Base-by-base conservation (phyloP, 1,139 yeast genomes). In the Casaregolazyma suthepensis region DNA sequence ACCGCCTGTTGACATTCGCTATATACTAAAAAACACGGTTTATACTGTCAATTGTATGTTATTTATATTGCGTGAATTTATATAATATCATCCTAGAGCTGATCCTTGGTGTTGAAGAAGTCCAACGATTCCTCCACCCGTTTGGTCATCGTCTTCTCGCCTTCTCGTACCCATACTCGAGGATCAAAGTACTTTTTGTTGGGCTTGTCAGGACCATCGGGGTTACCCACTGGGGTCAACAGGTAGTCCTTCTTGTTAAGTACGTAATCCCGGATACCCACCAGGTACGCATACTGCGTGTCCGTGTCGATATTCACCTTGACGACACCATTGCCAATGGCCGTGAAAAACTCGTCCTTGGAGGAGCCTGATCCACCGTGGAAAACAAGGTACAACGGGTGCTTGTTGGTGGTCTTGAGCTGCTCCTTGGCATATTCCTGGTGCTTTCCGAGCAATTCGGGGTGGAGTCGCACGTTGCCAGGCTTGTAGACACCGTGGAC, bases 131-230 rank as follows among this genome's bases (percentile, higher is more conserved):
- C 86, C 61, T 85, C 64, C 70, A 94, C 81, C 83, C 97, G 88
- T 65, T 75, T 77, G 64, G 83, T 67, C 98, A 93, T 93, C 74
- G 98, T 90, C 91, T 90, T 89, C 82, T 93, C 99, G 82, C 99
- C 99, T 78, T 91, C 98, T 83, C 99, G 91, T 66, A 93, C 97
- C 99, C 99, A 93, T 76, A 91, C 98, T 85, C 99, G 93, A 79
- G 99, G 99, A 80, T 93, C 99, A 74, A 89, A 93, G 89, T 77
- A 90, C 81, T 91, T 91, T 90, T 91, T 91, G 71, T 72, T 72
- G 80, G 99, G 99, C 82, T 90, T 88, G 79, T 93, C 98, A 55
- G 79, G 94, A 75, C 98, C 99, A 31, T 93, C 97, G 77, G 99
- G 99, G 94, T 93, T 93, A 78, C 99, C 99, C 71, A 93, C 96